phyloP scores from a whole-genome alignment of 805 yeast species.

The Zygoascus biomembranicola region DNA sequence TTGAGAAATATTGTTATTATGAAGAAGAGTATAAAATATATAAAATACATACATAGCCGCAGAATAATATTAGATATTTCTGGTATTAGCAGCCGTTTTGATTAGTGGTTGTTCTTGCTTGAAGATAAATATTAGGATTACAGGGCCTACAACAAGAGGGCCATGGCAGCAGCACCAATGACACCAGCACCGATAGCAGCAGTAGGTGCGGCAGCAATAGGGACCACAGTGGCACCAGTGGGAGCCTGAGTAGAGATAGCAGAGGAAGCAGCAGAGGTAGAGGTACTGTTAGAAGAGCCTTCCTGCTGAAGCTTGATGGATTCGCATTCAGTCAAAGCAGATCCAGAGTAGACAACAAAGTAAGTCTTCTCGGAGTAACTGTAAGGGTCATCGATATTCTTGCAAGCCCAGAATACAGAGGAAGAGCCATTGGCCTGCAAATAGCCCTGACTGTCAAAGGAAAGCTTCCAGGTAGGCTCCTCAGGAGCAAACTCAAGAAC shows the following conservation, averaged over 20 bases:
- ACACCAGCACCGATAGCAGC: constrained; percentile 2
- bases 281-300: not conserved
- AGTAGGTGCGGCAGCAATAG: not conserved
- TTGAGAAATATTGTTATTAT: too few relatives aligned
- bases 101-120: too few relatives aligned
- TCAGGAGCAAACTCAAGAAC: not conserved
- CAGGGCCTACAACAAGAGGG: not conserved
- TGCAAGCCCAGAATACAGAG: constrained; percentile 31
- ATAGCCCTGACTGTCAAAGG: not conserved
- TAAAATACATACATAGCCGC: too few relatives aligned
- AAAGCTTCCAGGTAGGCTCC: not conserved
- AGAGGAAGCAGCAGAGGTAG: not conserved
- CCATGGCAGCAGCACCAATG: not conserved
- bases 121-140: too few relatives aligned
- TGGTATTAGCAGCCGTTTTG: too few relatives aligned
- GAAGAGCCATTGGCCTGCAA: constrained; percentile 2
- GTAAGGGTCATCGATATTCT: constrained; percentile 40
- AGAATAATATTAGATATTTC: too few relatives aligned
- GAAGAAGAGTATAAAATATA: too few relatives aligned
- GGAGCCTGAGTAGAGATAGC: not conserved
- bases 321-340: not conserved
- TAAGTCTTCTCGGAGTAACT: constrained; percentile 26
- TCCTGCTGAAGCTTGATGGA: not conserved
- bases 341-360: constrained; percentile 18
- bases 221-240: not conserved